Base-by-base conservation (phyloP, 2,329 filamentous ascomycete genomes). In the Colletotrichum chrysophilum region DNA sequence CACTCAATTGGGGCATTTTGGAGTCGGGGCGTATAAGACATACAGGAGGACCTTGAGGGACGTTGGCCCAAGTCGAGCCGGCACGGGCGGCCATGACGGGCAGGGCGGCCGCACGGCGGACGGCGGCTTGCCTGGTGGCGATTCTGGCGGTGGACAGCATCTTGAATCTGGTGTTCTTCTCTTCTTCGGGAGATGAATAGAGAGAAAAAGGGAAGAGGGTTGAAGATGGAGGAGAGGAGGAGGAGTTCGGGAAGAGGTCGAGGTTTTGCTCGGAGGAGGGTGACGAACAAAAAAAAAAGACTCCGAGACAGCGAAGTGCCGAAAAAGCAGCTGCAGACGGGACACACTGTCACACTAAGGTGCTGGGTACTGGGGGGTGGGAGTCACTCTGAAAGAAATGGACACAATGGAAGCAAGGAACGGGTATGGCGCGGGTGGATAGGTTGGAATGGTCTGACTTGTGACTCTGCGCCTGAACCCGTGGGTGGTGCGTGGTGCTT, bases 41-140 rank as follows among this genome's bases (percentile, higher is more conserved):
- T 92, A 97, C 96, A 84, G 96, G 96, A 91, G 96, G 96, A 78
- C 96, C 96, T 88, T 98, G 95, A 80, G 95, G 94, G 71, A 98
- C 95, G 82, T 94, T 94, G 83, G 95, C 92, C 96, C 96, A 98
- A 80, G 94, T 95, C 77, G 96, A 98, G 80, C 92, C 93, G 81
- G 93, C 84, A 79, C 77, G 72, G 26, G 70, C 72, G 75, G 75
- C 75, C n/a, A 64, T 58, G 38, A 78, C 26, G 71, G 75, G 75
- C 28, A 77, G 66, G 12, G 77, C 77, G 34, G 55, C 70, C 38
- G 73, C 66, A 48, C 77, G 69, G 77, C 76, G 76, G n/a, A 70
- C 60, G 75, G 72, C 77, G n/a, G 75, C 72, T 52, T 77, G 77
- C 75, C 77, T 71, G 74, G 75, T 71, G 48, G 72, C 77, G 69